Base-by-base conservation (phyloP, 306 rosid genomes). In the Leucaena leucocephala region DNA sequence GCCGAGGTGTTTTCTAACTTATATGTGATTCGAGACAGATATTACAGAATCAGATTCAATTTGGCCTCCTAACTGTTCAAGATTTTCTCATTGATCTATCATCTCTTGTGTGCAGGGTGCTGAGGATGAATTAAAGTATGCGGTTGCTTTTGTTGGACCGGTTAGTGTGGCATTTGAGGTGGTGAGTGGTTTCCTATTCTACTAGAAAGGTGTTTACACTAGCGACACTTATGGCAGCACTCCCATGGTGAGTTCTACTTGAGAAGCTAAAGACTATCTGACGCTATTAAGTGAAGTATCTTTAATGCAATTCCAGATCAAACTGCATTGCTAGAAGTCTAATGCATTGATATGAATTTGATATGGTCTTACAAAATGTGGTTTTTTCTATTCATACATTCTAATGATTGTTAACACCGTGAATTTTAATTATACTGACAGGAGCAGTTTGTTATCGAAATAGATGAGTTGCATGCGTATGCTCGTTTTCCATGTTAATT, bases 81-180 rank as follows among this genome's bases (percentile, higher is more conserved):
- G 54, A 34, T 78, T 61, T 74, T 79, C 81, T 76, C 49, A 71
- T 9, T 21, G 3, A 48, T 77, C 62, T 48, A 17, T 64, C 71
- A 16, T 81, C 34, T 50, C 65, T 49, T 0, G 62, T 46, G n/a
- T 83, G 75, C 89, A 95, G 99, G 97, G 94, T 72, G 96, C 92
- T 77, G 99, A 95, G 85, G 88, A 91, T 84, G 98, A 90, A 73
- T 76, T 96, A 81, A 93, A 93, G 90, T 90, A 93, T 74, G 99
- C 99, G 3, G 91, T 96, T 85, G 99, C 91, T 68, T 70, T 90
- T 71, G 92, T 75, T 77, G 85, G 96, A 79, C 99, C 99, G 16
- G 99, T 96, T 80, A 96, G 98, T 81, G 88, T 96, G 66, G 98
- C 99, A 65, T 96, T 91, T 84, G 46, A 96, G 84, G 98, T 86